These are phyloP conservation scores for Penicillium roqueforti DNA, from an alignment of 495 filamentous ascomycete genomes.

Conservation along the genomic window DNA sequence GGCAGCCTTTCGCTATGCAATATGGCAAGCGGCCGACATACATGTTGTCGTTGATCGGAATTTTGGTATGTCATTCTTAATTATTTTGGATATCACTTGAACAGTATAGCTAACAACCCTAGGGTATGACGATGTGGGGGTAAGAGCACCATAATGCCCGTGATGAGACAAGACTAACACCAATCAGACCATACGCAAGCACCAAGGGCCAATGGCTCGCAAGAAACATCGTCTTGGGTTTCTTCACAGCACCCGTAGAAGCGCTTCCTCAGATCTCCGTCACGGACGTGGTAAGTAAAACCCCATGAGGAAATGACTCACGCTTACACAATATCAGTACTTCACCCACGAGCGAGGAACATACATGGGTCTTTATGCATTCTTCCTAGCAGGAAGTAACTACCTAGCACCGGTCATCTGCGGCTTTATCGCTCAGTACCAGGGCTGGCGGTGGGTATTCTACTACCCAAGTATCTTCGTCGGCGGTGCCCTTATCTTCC, in stretches of 20 bases:
- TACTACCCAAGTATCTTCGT: slow-evolving; percentile 63
- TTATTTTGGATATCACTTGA: not conserved
- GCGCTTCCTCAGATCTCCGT: slow-evolving; percentile 57
- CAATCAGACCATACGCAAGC: slow-evolving; percentile 31
- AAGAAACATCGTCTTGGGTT: slow-evolving; percentile 57
- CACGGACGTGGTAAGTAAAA: slow-evolving; percentile 50
- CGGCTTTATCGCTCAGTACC: slow-evolving; percentile 63
- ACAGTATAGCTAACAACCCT: not conserved
- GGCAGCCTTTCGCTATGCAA: slow-evolving; percentile 64
- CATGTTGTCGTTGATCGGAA: slow-evolving; percentile 54
- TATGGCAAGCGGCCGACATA: slow-evolving; percentile 66
- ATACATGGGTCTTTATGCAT: slow-evolving; percentile 62
- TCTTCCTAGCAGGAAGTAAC: slow-evolving; percentile 59
- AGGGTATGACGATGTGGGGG: slow-evolving; percentile 42
- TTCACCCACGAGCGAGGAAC: slow-evolving; percentile 64
- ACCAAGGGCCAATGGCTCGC: slow-evolving; percentile 61
- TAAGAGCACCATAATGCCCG: slow-evolving; percentile 22
- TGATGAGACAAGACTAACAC: slow-evolving; percentile 1
- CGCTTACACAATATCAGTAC: slow-evolving; percentile 32
- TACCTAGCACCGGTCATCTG: slow-evolving; percentile 62
- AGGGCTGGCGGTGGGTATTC: slow-evolving; percentile 61
- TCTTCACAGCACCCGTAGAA: slow-evolving; percentile 64
- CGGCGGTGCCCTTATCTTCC: slow-evolving; percentile 50
- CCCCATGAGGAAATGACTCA: not conserved
- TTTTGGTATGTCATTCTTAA: slow-evolving; percentile 30